A percentile compares a stretch with the other conserved stretches of the same genome.
Evolutionary conservation across 1,284 basidiomycete genomes (phyloP).

Genomic region (Wallemia hederae): DNA sequence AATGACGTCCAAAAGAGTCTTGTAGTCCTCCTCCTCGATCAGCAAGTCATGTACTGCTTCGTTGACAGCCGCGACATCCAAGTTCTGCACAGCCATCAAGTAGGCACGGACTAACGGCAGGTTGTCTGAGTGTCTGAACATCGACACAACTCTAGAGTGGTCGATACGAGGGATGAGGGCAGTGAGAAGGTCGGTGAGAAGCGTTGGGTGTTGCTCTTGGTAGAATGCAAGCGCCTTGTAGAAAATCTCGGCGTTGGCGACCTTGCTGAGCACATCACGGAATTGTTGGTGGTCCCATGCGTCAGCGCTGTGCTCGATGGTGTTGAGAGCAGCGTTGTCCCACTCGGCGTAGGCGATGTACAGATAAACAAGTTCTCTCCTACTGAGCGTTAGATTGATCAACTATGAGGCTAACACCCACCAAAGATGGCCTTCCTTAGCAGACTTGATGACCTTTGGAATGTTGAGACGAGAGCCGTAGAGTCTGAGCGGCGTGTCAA

Average conservation of each 20-base stretch:
- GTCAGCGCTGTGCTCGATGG: constrained; percentile 90
- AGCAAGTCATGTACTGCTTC: constrained; percentile 88
- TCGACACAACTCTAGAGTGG: constrained; percentile 74
- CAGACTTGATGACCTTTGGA: constrained; percentile 69
- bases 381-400: background rate
- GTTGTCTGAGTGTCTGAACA: constrained; percentile 59
- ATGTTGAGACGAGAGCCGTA: constrained; percentile 96
- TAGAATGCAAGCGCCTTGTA: constrained; percentile 39
- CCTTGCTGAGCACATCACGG: constrained; percentile 80
- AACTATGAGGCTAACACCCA: constrained; percentile 1
- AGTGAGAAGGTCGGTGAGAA: constrained; percentile 74
- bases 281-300: constrained; percentile 99
- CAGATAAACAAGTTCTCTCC: constrained; percentile 80
- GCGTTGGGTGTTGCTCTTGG: constrained; percentile 68
- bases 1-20: constrained; percentile 78
- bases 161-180: constrained; percentile 80
- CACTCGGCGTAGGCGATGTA: constrained; percentile 87
- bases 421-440: constrained; percentile 93
- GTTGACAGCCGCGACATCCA: constrained; percentile 89
- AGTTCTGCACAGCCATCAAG: constrained; percentile 83
- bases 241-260: constrained; percentile 91
- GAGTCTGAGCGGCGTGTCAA: constrained; percentile 17
- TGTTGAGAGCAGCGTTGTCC: constrained; percentile 85
- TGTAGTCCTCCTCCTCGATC: constrained; percentile 97
- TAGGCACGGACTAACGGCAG: constrained; percentile 85